A percentile compares a stretch with the other conserved stretches of the same genome.
phyloP scores from a whole-genome alignment of 805 yeast species.

The Saccharomycopsis oosterbeekiorum region DNA sequence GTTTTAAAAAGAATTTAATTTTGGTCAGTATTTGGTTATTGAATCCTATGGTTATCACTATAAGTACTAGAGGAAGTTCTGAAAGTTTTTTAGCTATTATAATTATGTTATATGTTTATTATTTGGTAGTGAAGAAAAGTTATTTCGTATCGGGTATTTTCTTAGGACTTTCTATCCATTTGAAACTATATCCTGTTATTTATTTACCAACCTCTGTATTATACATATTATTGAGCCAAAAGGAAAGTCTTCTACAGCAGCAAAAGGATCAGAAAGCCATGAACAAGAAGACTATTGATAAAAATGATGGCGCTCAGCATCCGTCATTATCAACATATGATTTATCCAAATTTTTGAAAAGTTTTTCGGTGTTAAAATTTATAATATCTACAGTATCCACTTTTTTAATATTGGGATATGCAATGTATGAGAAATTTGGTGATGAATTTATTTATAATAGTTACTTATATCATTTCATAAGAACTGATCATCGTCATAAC shows the following conservation, averaged over 20 bases:
- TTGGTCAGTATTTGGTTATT: slow-evolving; percentile 69
- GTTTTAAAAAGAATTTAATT: slow-evolving; percentile 27
- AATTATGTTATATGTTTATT: slow-evolving; percentile 49
- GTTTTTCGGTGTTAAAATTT: slow-evolving; percentile 19
- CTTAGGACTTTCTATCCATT: slow-evolving; percentile 76
- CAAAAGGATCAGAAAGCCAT: background rate
- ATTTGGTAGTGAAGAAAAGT: slow-evolving; percentile 30
- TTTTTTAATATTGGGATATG: slow-evolving; percentile 36
- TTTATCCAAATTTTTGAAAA: background rate
- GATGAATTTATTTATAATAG: slow-evolving; percentile 66
- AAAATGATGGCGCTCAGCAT: background rate
- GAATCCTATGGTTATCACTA: slow-evolving; percentile 92
- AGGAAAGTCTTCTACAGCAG: background rate
- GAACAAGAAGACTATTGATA: background rate
- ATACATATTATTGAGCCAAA: slow-evolving; percentile 19
- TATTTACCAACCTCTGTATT: slow-evolving; percentile 66
- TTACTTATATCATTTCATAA: slow-evolving; percentile 68
- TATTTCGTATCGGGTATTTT: slow-evolving; percentile 34
- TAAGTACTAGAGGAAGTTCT: slow-evolving; percentile 86
- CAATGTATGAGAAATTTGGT: slow-evolving; percentile 68
- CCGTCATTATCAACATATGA: background rate
- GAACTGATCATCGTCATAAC: slow-evolving; percentile 92
- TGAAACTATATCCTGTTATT: slow-evolving; percentile 86
- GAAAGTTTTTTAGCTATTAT: slow-evolving; percentile 82
- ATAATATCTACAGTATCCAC: slow-evolving; percentile 33